phyloP scores from a whole-genome alignment of 2,329 filamentous ascomycete genomes.

The Colletotrichum viniferum region DNA sequence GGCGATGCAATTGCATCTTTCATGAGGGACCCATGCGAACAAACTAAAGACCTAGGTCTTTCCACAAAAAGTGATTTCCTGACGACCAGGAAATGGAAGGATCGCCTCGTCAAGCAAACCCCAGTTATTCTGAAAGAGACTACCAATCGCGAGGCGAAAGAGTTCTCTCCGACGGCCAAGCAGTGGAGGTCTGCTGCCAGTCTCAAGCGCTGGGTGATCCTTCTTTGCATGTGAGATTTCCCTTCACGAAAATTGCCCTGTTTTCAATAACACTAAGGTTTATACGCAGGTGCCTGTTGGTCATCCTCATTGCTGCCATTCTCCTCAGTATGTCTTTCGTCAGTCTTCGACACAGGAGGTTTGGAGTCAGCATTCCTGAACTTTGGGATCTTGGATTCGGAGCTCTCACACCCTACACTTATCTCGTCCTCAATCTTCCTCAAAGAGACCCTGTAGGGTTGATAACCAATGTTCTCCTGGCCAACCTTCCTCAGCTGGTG shows the following conservation, averaged over 20 bases:
- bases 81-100: not conserved
- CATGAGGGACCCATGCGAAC: not conserved
- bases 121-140: not conserved
- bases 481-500: constrained; percentile 51
- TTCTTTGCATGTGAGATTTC: not conserved
- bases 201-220: not conserved
- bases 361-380: constrained; percentile 21
- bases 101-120: not conserved
- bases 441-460: constrained; percentile 30
- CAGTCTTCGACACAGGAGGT: constrained; percentile 20
- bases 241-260: not conserved
- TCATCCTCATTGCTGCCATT: not conserved
- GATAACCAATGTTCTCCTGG: constrained; percentile 40
- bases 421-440: constrained; percentile 28
- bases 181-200: not conserved
- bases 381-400: constrained; percentile 35
- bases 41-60: not conserved
- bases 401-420: constrained; percentile 28
- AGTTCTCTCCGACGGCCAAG: not conserved
- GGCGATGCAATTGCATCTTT: not conserved
- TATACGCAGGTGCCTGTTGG: not conserved
- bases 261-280: not conserved
- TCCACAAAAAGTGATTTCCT: not conserved
- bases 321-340: constrained; percentile 16
- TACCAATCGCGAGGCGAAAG: not conserved